Evolutionary conservation across 805 yeast species (phyloP), one percentile per base, ranked within the genome.

Genomic region (Barnettozyma sp.): DNA sequence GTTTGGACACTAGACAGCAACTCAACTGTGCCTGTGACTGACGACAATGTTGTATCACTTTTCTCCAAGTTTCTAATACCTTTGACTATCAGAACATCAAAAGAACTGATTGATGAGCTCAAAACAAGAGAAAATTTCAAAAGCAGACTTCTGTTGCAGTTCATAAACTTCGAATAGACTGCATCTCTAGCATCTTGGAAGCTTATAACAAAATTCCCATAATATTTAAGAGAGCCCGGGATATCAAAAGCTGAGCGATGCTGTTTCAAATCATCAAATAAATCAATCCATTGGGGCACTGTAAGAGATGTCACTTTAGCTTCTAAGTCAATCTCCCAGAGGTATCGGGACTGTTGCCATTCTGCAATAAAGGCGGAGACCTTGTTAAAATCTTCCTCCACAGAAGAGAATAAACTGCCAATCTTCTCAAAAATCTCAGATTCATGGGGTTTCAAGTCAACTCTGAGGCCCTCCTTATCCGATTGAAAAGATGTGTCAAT

Each of bases 321-420:
- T 2, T 63, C 66, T 0, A 68, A 45, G 11, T 66, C 62, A 8
- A 78, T 46, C 41, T 71, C 77, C 84, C 87, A 78, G 5, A 82
- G 52, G 1, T 67, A 54, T 48, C 78, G 82, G 19, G 79, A 61
- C 15, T 56, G 58, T 2, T 50, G 46, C 94, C 94, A 83, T 13
- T 61, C 59, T 2, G 47, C 36, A 13, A 70, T 54, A 44, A 76
- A 78, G 0, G 13, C 34, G 0, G 45, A 30, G 0, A 72, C 67
- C 3, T 50, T 38, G 0, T 30, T 25, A 14, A 61, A 49, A 4
- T 58, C 38, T 0, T 15, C 16, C n/a, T 70, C 72, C 6, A 75
- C 49, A 4, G 43, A 38, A 2, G 33, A 34, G 12, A 62, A 34
- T 5, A 58, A 50, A 1, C 34, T 17, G 7, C 45, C 36, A 30